Base-by-base conservation (phyloP, 2,329 filamentous ascomycete genomes). In the Ustulina deusta region DNA sequence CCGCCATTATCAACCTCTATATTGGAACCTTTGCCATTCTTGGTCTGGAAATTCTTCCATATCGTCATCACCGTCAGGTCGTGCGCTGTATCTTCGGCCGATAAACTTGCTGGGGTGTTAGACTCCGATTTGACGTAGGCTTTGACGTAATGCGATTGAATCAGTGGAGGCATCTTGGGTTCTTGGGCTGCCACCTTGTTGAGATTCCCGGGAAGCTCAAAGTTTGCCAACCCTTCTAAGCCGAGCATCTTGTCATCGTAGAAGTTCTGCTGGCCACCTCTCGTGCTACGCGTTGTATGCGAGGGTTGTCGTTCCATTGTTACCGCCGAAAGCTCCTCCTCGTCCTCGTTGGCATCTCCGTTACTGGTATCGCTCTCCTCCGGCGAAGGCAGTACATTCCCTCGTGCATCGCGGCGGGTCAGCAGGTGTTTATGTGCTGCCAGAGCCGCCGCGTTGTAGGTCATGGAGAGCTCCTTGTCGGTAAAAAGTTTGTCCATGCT, bases 401-500 rank as follows among this genome's bases (percentile, higher is more conserved):
- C 87, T 70, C 86, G 84, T 29, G 81, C 78, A 64, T 84, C 81
- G 38, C 85, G 86, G 74, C 89, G 87, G 40, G 87, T 85, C 60
- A 89, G 78, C 64, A 90, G 83, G 73, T 89, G 87, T 69, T 87
- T 86, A 76, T 90, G 87, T 9, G 89, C 85, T 1, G 88, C 88
- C 22, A 90, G 74, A 34, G 89, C 88, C 5, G 89, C 86, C 4
- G 83, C 80, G 68, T 90, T 90, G 76, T 90, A 90, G 32, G 87
- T 87, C 81, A 91, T 85, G 4, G 86, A 84, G 34, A 91, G 83
- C 79, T 91, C 89, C 78, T 90, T 91, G 73, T 91, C 89, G 0
- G 89, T 91, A 58, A 91, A 91, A 42, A 91, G 84, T 80, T 91
- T 91, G 73, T 91, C 89, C 66, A 91, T 86, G 75, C 86, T 90